A percentile compares a stretch with the other conserved stretches of the same genome.
Conservation (phyloP, 192 early-diverging fungal genomes). For the Coemansia sp. region DNA sequence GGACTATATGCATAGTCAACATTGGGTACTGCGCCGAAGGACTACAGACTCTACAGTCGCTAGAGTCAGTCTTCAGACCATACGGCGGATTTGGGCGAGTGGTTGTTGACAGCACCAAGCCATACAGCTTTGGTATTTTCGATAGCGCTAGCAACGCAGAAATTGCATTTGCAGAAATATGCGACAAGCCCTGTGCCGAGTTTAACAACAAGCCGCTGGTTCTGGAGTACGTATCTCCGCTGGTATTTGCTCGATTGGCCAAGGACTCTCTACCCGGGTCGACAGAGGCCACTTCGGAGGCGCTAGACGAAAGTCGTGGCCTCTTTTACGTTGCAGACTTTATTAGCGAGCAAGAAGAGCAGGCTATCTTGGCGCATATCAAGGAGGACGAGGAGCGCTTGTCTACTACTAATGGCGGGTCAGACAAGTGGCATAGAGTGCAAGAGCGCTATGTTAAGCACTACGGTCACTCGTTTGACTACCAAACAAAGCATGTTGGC, state of each 20-base stretch:
- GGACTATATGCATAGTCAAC: constrained; percentile 34
- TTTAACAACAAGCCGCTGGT: constrained; percentile 33
- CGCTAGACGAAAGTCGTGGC: constrained; percentile 18
- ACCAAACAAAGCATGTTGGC: constrained; percentile 34
- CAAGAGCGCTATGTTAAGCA: constrained; percentile 53
- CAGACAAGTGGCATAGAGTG: constrained; percentile 43
- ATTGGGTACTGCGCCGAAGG: constrained; percentile 32
- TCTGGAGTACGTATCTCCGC: constrained; percentile 36
- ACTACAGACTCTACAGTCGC: constrained; percentile 23
- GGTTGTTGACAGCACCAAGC: constrained; percentile 40
- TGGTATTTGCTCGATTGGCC: constrained; percentile 7
- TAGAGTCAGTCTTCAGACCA: constrained; percentile 25
- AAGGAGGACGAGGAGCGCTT: constrained; percentile 13
- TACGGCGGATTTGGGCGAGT: constrained; percentile 36
- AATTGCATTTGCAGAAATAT: constrained; percentile 15
- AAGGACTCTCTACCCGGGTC: background rate
- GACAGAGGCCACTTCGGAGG: background rate
- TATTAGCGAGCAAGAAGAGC: constrained; percentile 44
- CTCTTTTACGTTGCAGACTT: constrained; percentile 42
- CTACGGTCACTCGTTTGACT: constrained; percentile 44
- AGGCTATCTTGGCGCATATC: constrained; percentile 21
- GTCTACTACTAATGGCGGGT: background rate
- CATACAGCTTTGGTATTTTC: constrained; percentile 52
- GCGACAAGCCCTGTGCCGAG: constrained; percentile 21
- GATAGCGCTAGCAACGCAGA: constrained; percentile 20